A percentile compares a stretch with the other conserved stretches of the same genome.
phyloP scores from a whole-genome alignment of 768 basidiomycete genomes.

The Daedaleopsis sinensis region DNA sequence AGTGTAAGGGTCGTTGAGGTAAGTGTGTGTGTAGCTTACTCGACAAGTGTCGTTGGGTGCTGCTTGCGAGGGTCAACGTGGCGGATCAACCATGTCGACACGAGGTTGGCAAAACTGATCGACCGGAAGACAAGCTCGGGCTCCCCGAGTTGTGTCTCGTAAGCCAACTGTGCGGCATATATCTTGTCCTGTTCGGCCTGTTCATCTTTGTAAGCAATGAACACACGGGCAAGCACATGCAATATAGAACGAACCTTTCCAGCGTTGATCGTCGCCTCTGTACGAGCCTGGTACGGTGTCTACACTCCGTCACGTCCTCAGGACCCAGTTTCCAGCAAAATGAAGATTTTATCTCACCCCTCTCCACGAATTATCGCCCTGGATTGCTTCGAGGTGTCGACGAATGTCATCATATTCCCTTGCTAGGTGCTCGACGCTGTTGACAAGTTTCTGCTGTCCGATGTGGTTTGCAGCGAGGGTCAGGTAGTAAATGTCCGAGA shows the following conservation, averaged over 20 bases:
- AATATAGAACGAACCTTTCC: constrained; percentile 59
- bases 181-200: constrained; percentile 73
- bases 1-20: too few species aligned
- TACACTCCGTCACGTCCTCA: constrained; percentile 28
- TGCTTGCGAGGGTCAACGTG: constrained; percentile 79
- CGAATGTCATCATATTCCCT: constrained; percentile 80
- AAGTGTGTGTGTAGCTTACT: constrained; percentile 50
- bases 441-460: constrained; percentile 82
- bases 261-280: constrained; percentile 75
- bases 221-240: neutral
- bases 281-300: constrained; percentile 75
- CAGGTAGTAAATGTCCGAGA: constrained; percentile 93
- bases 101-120: constrained; percentile 84
- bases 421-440: constrained; percentile 68
- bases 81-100: constrained; percentile 93
- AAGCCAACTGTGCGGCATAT: constrained; percentile 75
- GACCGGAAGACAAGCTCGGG: constrained; percentile 80
- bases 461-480: constrained; percentile 87
- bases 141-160: constrained; percentile 84
- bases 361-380: constrained; percentile 81
- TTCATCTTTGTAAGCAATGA: neutral
- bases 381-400: constrained; percentile 73
- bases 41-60: constrained; percentile 70
- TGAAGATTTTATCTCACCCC: constrained; percentile 57
- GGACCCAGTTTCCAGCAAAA: neutral